Evolutionary conservation across 1,284 basidiomycete species (phyloP), one percentile per base, ranked within the genome.

Genomic region (Austroboletus niveus): DNA sequence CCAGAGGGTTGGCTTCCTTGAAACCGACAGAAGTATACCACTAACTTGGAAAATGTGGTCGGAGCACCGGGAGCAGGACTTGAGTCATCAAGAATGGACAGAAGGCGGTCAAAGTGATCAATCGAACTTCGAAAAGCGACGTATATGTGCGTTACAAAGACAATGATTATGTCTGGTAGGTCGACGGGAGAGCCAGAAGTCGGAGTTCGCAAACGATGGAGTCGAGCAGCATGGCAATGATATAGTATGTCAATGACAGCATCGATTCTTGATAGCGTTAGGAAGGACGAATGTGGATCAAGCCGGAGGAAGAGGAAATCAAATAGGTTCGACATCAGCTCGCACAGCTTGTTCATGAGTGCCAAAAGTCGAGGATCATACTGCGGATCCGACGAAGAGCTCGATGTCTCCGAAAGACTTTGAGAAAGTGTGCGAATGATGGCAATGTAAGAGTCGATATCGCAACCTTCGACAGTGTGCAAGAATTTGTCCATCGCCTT

Each of bases 401-500:
- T 41, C 3, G 12, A 54, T n/a, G 27, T 45, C 5, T 49, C 27
- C 52, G 43, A 49, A 42, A 69, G 54, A 17, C 27, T 51, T 17
- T 27, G 47, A 43, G 55, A 57, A 42, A 69, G 50, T 10, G 54
- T 15, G 38, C 36, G 35, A 35, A 49, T 42, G 14, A 65, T 41
- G 32, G 17, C 8, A 40, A 69, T 49, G 30, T 64, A 66, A 10
- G 64, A 62, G 38, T 60, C 61, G 5, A 56, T 45, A 43, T 66
- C 67, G n/a, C 48, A 49, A 42, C 9, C 34, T 51, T 54, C 50
- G 20, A 69, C 35, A 12, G 36, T 40, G 14, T 67, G 61, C 3
- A 71, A 67, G 34, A 78, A 57, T 8, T 60, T 69, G n/a, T 66
- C 56, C 22, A 72, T 54, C 15, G 69, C 70, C 56, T 69, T 71